Base-by-base conservation (phyloP, 2,329 filamentous ascomycete genomes). In the Curvularia hawaiiensis region DNA sequence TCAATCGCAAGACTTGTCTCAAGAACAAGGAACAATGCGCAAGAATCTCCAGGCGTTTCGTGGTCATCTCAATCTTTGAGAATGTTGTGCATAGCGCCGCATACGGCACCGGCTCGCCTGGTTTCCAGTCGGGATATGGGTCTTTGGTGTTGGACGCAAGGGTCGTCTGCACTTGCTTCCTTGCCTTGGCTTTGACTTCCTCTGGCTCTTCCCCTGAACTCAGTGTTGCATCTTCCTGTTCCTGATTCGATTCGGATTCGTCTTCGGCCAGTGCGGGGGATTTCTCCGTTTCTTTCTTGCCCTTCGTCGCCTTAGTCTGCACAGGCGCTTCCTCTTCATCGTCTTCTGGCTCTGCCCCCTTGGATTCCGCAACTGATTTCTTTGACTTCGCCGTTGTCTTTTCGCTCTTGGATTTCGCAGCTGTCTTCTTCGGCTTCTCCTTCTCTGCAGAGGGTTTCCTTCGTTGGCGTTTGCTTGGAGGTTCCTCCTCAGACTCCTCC, bases 31-130 rank as follows among this genome's bases (percentile, higher is more conserved):
- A 90, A 77, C 93, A 97, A 73, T 97, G 89, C 18, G 93, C 90
- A 65, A 90, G 85, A 61, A 99, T 99, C 60, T 92, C 83, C 43
- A 99, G 79, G 53, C 95, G 87, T 75, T 98, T 98, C 6, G 91
- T 92, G 0, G 94, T 99, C 82, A 97, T 88, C 78, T 99, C 95
- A 52, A 98, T 88, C 33, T 97, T 86, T 1, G 93, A 97, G 69
- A 98, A 98, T 0, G 95, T 98, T 11, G 88, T 92, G 77, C 95
- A 98, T 8, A 99, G 84, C 12, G 95, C 95, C 26, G 92, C 94
- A 70, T 98, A 99, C 0, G 95, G 95, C 1, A 97, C 93, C 11
- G 94, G 91, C 47, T 90, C 85, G 46, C 93, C 93, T 46, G 90
- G 80, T 74, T 92, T 90, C 95, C 95, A 99, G 77, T 99, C 94